Percentiles rank a stretch among this genome's conserved stretches.
Conservation (phyloP, 768 basidiomycete species). For the Pisolithus microcarpus region DNA sequence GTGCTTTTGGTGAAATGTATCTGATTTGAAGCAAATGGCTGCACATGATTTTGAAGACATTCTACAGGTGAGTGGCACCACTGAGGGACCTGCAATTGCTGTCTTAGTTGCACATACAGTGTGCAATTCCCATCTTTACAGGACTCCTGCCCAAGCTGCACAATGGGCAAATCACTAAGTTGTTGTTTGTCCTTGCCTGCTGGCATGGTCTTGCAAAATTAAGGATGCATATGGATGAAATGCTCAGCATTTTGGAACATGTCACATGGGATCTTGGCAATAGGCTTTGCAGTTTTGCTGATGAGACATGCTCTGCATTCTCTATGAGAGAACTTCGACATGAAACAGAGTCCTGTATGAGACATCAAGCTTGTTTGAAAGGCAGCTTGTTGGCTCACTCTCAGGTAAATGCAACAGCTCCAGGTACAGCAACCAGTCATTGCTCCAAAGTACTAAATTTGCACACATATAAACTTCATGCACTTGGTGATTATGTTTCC, state of each 20-base stretch:
- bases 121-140: constrained; percentile 27
- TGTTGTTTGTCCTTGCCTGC: constrained; percentile 11
- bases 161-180: constrained; percentile 6
- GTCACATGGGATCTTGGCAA: constrained; percentile 11
- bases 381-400: neutral
- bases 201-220: constrained; percentile 23
- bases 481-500: constrained; percentile 11
- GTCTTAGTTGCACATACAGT: constrained; percentile 11
- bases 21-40: constrained; percentile 30
- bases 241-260: neutral
- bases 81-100: neutral
- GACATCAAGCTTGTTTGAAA: constrained; percentile 5
- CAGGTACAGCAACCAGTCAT: neutral
- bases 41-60: constrained; percentile 33
- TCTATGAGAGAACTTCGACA: constrained; percentile 23
- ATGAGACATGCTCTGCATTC: constrained; percentile 16
- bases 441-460: constrained; percentile 3
- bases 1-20: constrained; percentile 3
- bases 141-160: constrained; percentile 18
- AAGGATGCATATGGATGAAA: constrained; percentile 14
- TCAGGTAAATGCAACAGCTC: neutral
- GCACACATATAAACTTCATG: constrained; percentile 29
- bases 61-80: constrained; percentile 19
- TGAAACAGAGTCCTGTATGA: constrained; percentile 20
- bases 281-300: constrained; percentile 16